Evolutionary conservation across 2,329 filamentous ascomycete species (phyloP), one percentile per base, ranked within the genome.

Genomic region (Whalleya microplaca): DNA sequence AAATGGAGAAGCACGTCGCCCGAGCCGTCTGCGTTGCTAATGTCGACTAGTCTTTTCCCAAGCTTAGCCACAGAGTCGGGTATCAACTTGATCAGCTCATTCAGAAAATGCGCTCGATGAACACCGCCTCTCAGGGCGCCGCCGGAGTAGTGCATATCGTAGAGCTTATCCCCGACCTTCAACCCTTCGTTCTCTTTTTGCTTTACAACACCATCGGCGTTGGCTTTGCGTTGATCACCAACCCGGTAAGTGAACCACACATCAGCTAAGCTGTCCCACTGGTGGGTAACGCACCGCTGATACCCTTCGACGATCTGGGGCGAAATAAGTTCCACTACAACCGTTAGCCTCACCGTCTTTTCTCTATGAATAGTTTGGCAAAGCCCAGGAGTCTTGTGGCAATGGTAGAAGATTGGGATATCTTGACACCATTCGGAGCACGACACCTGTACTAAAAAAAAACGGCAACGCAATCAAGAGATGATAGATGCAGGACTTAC

Each of bases 21-120:
- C 0, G 62, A 63, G 4, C 56, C 53, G 29, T 65, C 66, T 1
- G 60, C 47, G 16, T 40, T 53, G n/a, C 27, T 62, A 45, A 78
- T 62, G 56, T 75, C 21, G 47, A 71, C 61, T 10, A 77, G 59
- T 0, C 69, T 66, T 52, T 76, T 77, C 2, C 72, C 70, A 10
- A 77, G 72, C 2, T 63, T 62, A 0, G 71, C 68, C 1, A 64
- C 65, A 0, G 66, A 69, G 0, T 62, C 47, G 1, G 77, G 77
- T 3, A 78, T 46, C 7, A 78, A 55, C 52, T 71, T 70, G 7
- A 74, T 69, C 6, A 79, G 65, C 57, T 77, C 72, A 5, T 76
- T 72, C 0, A 79, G 66, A 29, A 76, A 75, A 19, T 72, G 73
- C 9, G 75, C 75, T 12, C 75, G 69, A 42, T 76, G 73, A 21